Conservation (phyloP, 108 stramenopile genomes). For the Fragilariopsis cylindrus region DNA sequence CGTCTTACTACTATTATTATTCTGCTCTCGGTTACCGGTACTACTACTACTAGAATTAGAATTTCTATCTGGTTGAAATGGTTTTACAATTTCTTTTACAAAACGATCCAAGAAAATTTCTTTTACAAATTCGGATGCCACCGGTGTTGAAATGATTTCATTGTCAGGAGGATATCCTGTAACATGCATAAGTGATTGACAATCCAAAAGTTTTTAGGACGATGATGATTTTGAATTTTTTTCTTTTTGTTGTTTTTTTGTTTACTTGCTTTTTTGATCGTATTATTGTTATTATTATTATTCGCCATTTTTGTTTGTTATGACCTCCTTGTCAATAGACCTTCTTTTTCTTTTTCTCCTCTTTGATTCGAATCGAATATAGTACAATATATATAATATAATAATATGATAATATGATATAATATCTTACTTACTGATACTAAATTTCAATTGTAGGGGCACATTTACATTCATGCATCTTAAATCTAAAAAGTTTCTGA, state of each 20-base stretch:
- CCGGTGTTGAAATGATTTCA: conserved; percentile 32
- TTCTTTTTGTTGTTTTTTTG: conserved; percentile 6
- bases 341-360: too few relatives aligned
- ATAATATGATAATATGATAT: too few relatives aligned
- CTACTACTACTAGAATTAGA: too few relatives aligned
- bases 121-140: conserved; percentile 45
- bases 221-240: conserved; percentile 22
- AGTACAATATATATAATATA: too few relatives aligned
- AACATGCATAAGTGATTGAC: conserved; percentile 21
- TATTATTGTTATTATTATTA: too few relatives aligned
- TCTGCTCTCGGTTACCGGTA: neutral
- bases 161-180: conserved; percentile 17
- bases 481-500: neutral
- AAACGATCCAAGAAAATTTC: conserved; percentile 68
- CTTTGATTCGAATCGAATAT: too few relatives aligned
- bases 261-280: too few relatives aligned
- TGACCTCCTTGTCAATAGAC: too few relatives aligned
- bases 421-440: too few relatives aligned
- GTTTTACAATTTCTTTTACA: conserved; percentile 60
- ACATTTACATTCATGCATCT: neutral
- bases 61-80: conserved; percentile 17
- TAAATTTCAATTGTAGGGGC: too few relatives aligned
- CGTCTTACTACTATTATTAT: neutral
- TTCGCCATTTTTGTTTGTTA: too few relatives aligned
- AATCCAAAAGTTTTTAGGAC: conserved; percentile 27